Evolutionary conservation across 2,329 filamentous ascomycete genomes (phyloP), one percentile per base, ranked within the genome.

Genomic region (Penicillium paneum): DNA sequence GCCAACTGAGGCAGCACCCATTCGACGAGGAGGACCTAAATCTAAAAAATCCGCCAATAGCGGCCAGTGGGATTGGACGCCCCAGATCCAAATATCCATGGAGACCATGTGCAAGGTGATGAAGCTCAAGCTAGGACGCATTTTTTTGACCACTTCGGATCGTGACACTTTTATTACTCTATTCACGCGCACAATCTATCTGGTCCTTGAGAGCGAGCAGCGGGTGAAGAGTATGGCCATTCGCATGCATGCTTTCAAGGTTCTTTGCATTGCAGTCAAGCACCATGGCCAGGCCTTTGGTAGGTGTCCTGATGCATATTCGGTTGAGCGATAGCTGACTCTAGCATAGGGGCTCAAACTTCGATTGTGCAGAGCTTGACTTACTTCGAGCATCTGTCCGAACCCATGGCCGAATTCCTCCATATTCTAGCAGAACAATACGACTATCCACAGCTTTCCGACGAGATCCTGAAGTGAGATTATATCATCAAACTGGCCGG

Each of bases 391-490:
- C 94, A 99, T 73, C 78, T 99, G n/a, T 93, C 94, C 0, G 94
- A 99, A 69, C 94, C 94, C 1, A 99, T 99, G 94, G 94, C 94
- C 31, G 95, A 99, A 71, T 96, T 99, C 66, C 78, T 99, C 5
- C 91, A 97, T 66, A 99, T 97, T 67, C 80, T 99, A 26, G 88
- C 92, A 1, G 92, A 97, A 71, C 93, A 97, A 77, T 99, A 97
- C 76, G 94, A 99, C 74, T 96, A 97, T 70, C 90, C 92, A 15
- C 94, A 99, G 68, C 81, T 99, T 8, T 88, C 91, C 5, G 94
- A 97, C 70, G 94, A 99, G 70, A 90, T 97, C 29, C 75, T 99
- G 55, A 87, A 78, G 78, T 79, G 71, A 11, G 38, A 32, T 21
- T 26, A 28, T 34, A 31, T 26, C 24, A 31, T 11, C 35, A 21